Evolutionary conservation across 2,329 filamentous ascomycete species (phyloP).

Genomic region (Stachybotrys chartarum): DNA sequence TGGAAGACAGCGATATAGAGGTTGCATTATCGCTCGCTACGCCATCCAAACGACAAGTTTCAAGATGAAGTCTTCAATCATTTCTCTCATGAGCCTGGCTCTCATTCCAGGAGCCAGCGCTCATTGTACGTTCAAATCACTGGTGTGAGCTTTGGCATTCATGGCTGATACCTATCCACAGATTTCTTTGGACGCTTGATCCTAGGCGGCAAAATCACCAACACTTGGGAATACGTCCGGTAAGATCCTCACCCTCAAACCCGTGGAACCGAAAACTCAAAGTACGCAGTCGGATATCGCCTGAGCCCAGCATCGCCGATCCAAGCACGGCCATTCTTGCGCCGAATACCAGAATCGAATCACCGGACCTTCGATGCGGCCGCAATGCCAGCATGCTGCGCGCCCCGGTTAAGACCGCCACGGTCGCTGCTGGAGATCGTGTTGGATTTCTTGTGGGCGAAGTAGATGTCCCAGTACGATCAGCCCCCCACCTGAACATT

Average conservation of each 20-base stretch:
- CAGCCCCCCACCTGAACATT: too few relatives aligned
- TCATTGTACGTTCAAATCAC: background rate
- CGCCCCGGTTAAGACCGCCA: slow-evolving; percentile 2
- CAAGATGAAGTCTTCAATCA: background rate
- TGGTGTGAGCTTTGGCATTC: background rate
- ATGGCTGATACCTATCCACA: background rate
- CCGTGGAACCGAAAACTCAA: background rate
- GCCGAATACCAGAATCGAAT: slow-evolving; percentile 1
- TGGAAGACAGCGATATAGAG: background rate
- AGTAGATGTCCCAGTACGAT: background rate
- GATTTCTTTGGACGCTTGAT: slow-evolving; percentile 5
- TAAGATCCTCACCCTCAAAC: background rate
- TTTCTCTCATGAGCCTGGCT: background rate
- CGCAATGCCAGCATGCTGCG: slow-evolving; percentile 1
- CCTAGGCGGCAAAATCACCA: slow-evolving; percentile 1
- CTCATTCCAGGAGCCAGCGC: background rate
- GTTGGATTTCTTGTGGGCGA: slow-evolving; percentile 2
- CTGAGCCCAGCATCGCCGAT: background rate
- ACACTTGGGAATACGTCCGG: slow-evolving; percentile 6
- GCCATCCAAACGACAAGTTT: background rate
- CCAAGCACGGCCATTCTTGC: background rate
- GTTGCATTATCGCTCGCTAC: background rate
- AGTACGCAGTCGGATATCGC: background rate
- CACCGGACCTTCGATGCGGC: slow-evolving; percentile 4
- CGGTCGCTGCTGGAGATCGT: slow-evolving; percentile 2